Base-by-base conservation (phyloP, 345 rosid genomes). In the Eucalyptus tenuipes region DNA sequence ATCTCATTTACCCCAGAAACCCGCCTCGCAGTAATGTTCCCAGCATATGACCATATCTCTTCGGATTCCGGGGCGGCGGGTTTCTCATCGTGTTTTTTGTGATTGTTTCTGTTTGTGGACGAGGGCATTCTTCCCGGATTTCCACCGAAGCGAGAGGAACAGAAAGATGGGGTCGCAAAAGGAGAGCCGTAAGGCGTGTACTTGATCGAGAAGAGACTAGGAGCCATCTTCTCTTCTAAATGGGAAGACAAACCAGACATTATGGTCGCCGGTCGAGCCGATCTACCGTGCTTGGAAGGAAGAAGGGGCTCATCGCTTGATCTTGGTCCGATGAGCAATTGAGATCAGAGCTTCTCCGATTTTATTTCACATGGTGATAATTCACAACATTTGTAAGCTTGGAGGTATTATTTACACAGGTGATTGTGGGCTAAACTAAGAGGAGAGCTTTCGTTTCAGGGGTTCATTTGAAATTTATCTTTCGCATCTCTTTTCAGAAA, bases 11-110 rank as follows among this genome's bases (percentile, higher is more conserved):
- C 55, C 87, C 97, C 94, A 11, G 96, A 91, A 71, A 91, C 94
- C 91, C 94, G 92, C 91, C 95, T 94, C 11, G 95, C 90, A 86
- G 97, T 95, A 50, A 94, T 92, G 88, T 94, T 96, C 31, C 99
- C 97, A 4, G 98, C 88, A 88, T 95, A 95, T 24, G 98, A 94
- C 97, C 97, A 95, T 22, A 95, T 91, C 93, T 92, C 94, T 89
- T 95, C 98, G n/a, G 90, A 91, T 12, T 95, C 97, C 49, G 91
- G 94, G 29, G 90, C 89, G 7, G 91, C 87, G 2, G 87, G 55
- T 86, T 93, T 95, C 86, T 90, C 24, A 86, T 92, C 95, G 2
- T 89, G 88, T 85, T 94, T 97, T 91, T 94, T 93, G 10, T 57
- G 85, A 84, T 88, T 85, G 68, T 61, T 92, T 42, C 91, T 91